Base-by-base conservation (phyloP, 371 early-diverging fungal genomes). In the Amoeboaphelidium occidentale region DNA sequence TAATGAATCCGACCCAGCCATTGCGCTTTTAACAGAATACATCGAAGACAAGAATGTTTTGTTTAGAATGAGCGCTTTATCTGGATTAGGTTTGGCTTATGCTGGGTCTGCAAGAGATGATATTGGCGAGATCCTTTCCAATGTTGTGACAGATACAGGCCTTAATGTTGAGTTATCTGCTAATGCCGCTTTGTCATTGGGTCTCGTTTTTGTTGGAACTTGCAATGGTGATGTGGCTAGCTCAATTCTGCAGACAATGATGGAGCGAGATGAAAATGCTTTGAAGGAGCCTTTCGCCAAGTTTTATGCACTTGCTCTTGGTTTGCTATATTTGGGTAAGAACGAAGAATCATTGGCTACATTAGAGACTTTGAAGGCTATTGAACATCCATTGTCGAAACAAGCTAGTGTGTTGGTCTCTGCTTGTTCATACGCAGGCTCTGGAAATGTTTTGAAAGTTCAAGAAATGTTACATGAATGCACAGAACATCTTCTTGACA, bases 361-460 rank as follows among this genome's bases (percentile, higher is more conserved):
- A 13, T 60, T 90, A 24, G 94, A 92, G 62, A 90, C 92, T 0
- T 69, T 96, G 50, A 86, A 90, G 64, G 87, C 79, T 12, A 82
- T 94, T 57, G 84, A 83, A 44, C 78, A 84, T 62, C 84, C 92
- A 23, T 67, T 91, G 46, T 81, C 84, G 56, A 79, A 82, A 66
- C 78, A 84, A 58, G 79, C 82, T 21, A 73, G 72, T 44, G 82
- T 89, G 1, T 60, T 94, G 55, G 82, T 88, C 41, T 84, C 88
- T 61, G 76, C 75, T 32, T 75, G 82, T 55, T 79, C 94, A 3
- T 91, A 81, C 60, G 83, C 91, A 26, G 68, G 64, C 28, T 78
- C 91, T 12, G 97, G 97, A 27, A 90, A 96, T 61, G 96, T 96
- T 6, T 69, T 93, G 47, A 88, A 84, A 64, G 72, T 96, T 10